These are phyloP conservation scores for thale cress (Arabidopsis thaliana) DNA, from an alignment of 345 rosid genomes.

Conservation along the genomic window DNA sequence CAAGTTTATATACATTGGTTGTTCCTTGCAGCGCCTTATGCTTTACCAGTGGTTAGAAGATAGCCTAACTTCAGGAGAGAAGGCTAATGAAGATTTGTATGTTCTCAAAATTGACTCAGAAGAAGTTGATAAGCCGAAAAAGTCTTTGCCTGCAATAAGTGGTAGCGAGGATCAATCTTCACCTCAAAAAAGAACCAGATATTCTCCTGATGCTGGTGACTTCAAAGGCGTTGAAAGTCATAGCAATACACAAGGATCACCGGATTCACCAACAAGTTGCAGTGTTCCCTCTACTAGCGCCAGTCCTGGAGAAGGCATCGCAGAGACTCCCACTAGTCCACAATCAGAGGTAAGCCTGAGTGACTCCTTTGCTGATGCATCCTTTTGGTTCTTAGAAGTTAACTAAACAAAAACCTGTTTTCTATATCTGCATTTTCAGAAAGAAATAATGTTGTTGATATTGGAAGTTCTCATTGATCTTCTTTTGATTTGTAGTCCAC, in stretches of 20 bases:
- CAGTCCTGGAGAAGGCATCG: constrained; percentile 46
- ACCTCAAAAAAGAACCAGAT: constrained; percentile 49
- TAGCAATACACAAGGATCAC: constrained; percentile 25
- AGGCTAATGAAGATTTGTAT: constrained; percentile 70
- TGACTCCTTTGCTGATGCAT: neutral
- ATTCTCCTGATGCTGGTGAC: constrained; percentile 45
- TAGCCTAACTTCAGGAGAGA: constrained; percentile 70
- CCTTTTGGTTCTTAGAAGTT: neutral
- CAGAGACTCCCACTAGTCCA: constrained; percentile 45
- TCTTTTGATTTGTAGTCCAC: constrained; percentile 50
- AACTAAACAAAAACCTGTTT: neutral
- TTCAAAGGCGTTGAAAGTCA: constrained; percentile 31
- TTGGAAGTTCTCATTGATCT: constrained; percentile 4
- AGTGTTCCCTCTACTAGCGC: constrained; percentile 46
- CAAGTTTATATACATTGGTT: constrained; percentile 5
- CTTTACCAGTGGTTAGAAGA: constrained; percentile 87
- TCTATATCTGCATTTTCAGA: neutral
- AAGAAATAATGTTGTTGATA: neutral
- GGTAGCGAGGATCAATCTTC: constrained; percentile 47
- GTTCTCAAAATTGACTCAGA: constrained; percentile 48
- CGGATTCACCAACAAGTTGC: constrained; percentile 47
- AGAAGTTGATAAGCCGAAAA: constrained; percentile 40
- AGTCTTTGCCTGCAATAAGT: constrained; percentile 43
- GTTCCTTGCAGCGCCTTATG: constrained; percentile 60
- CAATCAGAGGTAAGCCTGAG: constrained; percentile 57